Evolutionary conservation across 192 early-diverging fungal species (phyloP), one percentile per base, ranked within the genome.

Genomic region (Entomortierella lignicola): DNA sequence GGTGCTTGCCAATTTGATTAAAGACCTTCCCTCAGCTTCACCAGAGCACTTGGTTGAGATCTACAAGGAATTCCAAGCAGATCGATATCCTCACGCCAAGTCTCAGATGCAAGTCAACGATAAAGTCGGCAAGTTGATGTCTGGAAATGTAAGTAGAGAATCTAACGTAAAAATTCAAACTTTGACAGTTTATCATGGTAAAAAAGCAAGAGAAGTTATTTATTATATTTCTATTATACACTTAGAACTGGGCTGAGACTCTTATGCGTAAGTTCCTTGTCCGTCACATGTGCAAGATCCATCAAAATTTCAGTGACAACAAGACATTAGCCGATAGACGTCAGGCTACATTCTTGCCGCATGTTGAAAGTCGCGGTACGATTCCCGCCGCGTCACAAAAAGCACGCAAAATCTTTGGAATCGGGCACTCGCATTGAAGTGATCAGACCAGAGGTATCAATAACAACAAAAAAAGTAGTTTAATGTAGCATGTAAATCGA

Each of bases 41-140:
- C 27, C 63, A 5, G 63, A 66, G 27, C 30, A 74, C 10, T 15
- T 66, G 42, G 52, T 62, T 1, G 55, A 66, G 23, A 27, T 74
- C 7, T 74, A 64, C 64, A 74, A 74, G 50, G 72, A 66, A n/a
- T 72, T 52, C 17, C 71, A 65, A 25, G 41, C 71, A 17, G 71
- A 65, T 23, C 42, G 71, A 39, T 65, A 58, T 12, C 48, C 62
- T 12, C 55, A 48, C 18, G 56, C 39, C 31, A 72, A 72, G 48
- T 51, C 56, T 6, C 71, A 65, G 44, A 65, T 72, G 63, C 26
- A 59, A 21, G 47, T 72, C 26, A 64, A 51, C 12, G 55, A 59
- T 13, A 63, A 58, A 26, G 62, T 72, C 44, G 32, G 29, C 34
- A 57, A 59, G 20, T 29, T 72, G 17, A 53, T 71, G 48, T 61